phyloP scores from a whole-genome alignment of 2,329 filamentous ascomycete genomes.

The Trichoderma cornu-damae region DNA sequence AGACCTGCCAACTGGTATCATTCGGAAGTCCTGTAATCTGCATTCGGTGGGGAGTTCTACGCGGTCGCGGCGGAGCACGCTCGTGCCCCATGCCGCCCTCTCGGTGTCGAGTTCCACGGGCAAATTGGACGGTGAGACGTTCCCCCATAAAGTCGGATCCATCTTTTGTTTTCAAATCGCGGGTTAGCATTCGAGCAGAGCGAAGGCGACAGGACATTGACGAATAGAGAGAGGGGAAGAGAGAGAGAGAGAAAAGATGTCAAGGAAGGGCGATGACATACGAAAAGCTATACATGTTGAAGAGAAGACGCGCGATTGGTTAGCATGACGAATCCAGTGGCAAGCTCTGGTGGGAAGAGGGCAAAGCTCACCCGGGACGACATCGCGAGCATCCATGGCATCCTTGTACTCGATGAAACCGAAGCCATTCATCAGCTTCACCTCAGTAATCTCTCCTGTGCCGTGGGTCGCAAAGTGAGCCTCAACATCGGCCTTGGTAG shows the following conservation, averaged over 20 bases:
- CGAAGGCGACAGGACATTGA: slow-evolving; percentile 17
- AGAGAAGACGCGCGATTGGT: slow-evolving; percentile 21
- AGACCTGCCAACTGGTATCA: slow-evolving; percentile 99
- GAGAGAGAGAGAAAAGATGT: slow-evolving; percentile 1
- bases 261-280: slow-evolving; percentile 46
- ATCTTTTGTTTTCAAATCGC: slow-evolving; percentile 52
- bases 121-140: slow-evolving; percentile 96
- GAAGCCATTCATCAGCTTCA: slow-evolving; percentile 99
- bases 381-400: slow-evolving; percentile 94
- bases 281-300: slow-evolving; percentile 49
- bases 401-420: slow-evolving; percentile 99
- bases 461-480: slow-evolving; percentile 93
- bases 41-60: slow-evolving; percentile 95
- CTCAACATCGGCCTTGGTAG: slow-evolving; percentile 95
- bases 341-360: background rate
- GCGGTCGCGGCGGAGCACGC: slow-evolving; percentile 65
- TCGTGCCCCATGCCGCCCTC: slow-evolving; percentile 45
- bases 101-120: slow-evolving; percentile 68
- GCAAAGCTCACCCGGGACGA: slow-evolving; percentile 80
- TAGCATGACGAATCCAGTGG: slow-evolving; percentile 18
- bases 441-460: slow-evolving; percentile 94
- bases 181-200: background rate
- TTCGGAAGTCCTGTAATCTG: slow-evolving; percentile 92
- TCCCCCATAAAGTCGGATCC: slow-evolving; percentile 98
- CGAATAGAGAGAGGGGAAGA: background rate